A percentile compares a stretch with the other conserved stretches of the same genome.
Conservation (phyloP, 2,329 filamentous ascomycete genomes). For the Colletotrichum paranaense region DNA sequence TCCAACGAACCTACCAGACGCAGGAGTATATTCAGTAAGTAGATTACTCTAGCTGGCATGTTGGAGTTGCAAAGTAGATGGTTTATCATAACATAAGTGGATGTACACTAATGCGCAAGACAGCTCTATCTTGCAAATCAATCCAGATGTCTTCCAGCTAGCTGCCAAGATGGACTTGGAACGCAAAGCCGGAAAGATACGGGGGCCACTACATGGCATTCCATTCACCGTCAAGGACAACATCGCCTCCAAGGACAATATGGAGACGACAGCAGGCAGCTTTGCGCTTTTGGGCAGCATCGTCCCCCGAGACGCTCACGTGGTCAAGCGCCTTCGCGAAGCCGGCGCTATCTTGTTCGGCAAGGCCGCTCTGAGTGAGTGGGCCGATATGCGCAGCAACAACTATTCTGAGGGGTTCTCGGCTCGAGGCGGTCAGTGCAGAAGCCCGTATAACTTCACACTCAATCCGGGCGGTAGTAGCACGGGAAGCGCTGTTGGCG, state of each 20-base stretch:
- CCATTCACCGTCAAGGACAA: conserved; percentile 82
- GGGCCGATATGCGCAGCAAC: conserved; percentile 77
- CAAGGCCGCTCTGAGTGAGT: conserved; percentile 78
- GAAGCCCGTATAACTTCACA: conserved; percentile 76
- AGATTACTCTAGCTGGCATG: not conserved
- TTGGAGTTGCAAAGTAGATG: not conserved
- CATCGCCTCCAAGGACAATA: conserved; percentile 74
- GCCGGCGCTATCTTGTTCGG: conserved; percentile 78
- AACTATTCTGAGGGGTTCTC: conserved; percentile 77
- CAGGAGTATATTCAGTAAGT: conserved; percentile 72
- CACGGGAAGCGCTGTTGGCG: conserved; percentile 73
- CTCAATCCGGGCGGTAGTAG: conserved; percentile 76
- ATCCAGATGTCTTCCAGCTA: conserved; percentile 74
- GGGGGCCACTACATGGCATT: conserved; percentile 79
- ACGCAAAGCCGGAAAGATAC: conserved; percentile 63
- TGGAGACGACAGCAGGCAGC: conserved; percentile 80
- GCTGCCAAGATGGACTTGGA: conserved; percentile 71
- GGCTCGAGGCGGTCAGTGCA: conserved; percentile 70
- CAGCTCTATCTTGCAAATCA: conserved; percentile 72
- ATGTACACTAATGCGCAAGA: not conserved
- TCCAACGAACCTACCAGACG: conserved; percentile 70
- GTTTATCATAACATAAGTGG: too few species aligned
- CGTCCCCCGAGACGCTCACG: conserved; percentile 75
- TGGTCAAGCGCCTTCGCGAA: conserved; percentile 70
- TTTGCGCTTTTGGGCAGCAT: conserved; percentile 74